Base-by-base conservation (phyloP, 768 basidiomycete species). In the Lentinula detonsa region DNA sequence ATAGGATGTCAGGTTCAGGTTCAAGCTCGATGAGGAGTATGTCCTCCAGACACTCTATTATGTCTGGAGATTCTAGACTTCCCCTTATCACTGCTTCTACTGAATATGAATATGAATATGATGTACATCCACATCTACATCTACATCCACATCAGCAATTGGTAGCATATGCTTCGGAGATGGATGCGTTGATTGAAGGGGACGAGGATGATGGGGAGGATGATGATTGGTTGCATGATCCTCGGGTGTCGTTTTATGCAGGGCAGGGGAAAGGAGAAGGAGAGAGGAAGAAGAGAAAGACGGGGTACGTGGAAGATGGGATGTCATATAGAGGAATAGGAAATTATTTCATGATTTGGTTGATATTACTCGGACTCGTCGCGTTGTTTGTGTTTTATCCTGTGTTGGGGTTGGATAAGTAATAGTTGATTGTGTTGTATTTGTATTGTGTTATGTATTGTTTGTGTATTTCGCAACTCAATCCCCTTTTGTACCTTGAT, bases 311-410 rank as follows among this genome's bases (percentile, higher is more conserved):
- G 1, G 55, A 56, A 23, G 37, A 42, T 5, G 4, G 23, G 2
- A 31, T 56, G 21, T 56, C 55, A 6, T 2, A 23, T 11, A 23
- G 55, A 21, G 55, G 55, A 16, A 9, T 56, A 23, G 55, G 39
- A 18, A 56, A 56, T 45, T 56, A 56, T 8, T 23, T 43, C 4
- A 16, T 13, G 28, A 28, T 56, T 9, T 56, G 55, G 55, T 31
- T 56, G 23, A 23, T 56, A 16, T 28, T 56, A 2, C 37, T 28
- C 5, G 55, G 39, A 15, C 40, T 56, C 37, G 55, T 56, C 0
- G 55, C 55, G 40, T 40, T 56, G 55, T 56, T 56, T 56, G 28
- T 56, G 2, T 56, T 56, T 33, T 56, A 56, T 56, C 55, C 55
- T 42, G 55, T 56, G 39, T 16, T 56, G 28, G 21, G 21, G n/a